Evolutionary conservation across 257 asterid species (phyloP).

Genomic region (Solanum bulbocastanum): DNA sequence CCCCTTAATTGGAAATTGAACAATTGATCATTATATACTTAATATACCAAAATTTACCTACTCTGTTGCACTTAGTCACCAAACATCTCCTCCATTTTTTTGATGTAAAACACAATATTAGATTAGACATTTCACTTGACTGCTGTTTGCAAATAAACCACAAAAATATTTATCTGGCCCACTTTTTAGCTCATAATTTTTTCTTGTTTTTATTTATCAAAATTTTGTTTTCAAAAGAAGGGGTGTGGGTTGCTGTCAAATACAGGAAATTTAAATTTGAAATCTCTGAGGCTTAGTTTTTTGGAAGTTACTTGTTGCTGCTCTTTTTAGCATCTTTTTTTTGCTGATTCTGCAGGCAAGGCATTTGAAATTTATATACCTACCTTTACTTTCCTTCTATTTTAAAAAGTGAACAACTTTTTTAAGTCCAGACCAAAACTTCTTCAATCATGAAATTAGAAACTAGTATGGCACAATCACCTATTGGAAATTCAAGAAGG

Average conservation of each 20-base stretch:
- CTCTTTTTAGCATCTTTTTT: slow-evolving; percentile 12
- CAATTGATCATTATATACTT: neutral
- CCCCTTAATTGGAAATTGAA: slow-evolving; percentile 1
- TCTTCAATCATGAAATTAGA: neutral
- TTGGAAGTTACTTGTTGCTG: slow-evolving; percentile 10
- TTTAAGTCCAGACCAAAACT: neutral
- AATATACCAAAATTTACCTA: neutral
- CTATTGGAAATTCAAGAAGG: slow-evolving; percentile 9
- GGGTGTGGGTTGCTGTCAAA: neutral
- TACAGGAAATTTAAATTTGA: slow-evolving; percentile 21
- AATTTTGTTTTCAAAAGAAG: neutral
- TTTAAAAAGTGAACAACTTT: neutral
- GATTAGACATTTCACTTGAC: neutral
- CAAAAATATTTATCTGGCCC: neutral
- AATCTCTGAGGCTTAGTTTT: slow-evolving; percentile 15
- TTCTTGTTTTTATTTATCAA: neutral
- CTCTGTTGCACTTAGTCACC: neutral
- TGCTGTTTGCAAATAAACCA: neutral
- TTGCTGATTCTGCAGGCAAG: slow-evolving; percentile 13
- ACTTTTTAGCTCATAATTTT: neutral
- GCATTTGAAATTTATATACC: neutral
- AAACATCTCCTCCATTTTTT: neutral
- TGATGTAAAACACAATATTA: neutral
- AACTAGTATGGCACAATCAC: slow-evolving; percentile 13
- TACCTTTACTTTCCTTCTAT: neutral